Evolutionary conservation across 495 filamentous ascomycete species (phyloP), one percentile per base, ranked within the genome.

Genomic region (Parachaetomium inaequale): DNA sequence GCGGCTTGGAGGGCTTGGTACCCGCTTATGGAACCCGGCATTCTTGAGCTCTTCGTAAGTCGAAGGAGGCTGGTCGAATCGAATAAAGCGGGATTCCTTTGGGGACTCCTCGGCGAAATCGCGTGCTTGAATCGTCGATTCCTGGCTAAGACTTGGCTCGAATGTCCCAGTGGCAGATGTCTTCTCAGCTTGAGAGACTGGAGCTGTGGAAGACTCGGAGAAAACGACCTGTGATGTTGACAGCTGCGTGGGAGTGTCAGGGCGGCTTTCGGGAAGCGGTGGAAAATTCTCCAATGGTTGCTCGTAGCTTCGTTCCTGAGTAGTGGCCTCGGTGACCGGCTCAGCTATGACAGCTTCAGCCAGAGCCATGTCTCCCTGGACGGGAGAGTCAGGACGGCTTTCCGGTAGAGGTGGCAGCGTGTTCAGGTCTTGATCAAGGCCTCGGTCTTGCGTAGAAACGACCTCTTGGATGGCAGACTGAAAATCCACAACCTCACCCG

Each of bases 221-320:
- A 28, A 15, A 1, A 21, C n/a, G 14, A 5, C 28, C 8, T 61
- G 32, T 14, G 25, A 29, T 26, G 40, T 58, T 25, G 34, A 32
- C 0, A n/a, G 32, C n/a, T 42, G 55, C 19, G 31, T 26, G 26
- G 63, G 59, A 40, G 67, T 32, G 26, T 2, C 8, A 15, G 40
- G 42, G 15, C 52, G 50, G 19, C 60, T 69, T 21, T 64, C 64
- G 0, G 61, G 67, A 12, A 67, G 61, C 6, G 54, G 42, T 6
- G 65, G 62, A 42, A 67, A 19, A 3, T 38, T 15, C 12, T 58
- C 28, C 11, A 65, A 45, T 17, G 4, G 52, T 19, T 54, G 54
- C 1, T 59, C 34, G 3, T 7, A 36, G 8, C 36, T 21, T 1
- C 32, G 54, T n/a, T 62, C 40, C 36, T 46, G 25, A 10, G 28